Conservation (phyloP, 129 eudicot genomes). For the Tanacetum coccineum region DNA sequence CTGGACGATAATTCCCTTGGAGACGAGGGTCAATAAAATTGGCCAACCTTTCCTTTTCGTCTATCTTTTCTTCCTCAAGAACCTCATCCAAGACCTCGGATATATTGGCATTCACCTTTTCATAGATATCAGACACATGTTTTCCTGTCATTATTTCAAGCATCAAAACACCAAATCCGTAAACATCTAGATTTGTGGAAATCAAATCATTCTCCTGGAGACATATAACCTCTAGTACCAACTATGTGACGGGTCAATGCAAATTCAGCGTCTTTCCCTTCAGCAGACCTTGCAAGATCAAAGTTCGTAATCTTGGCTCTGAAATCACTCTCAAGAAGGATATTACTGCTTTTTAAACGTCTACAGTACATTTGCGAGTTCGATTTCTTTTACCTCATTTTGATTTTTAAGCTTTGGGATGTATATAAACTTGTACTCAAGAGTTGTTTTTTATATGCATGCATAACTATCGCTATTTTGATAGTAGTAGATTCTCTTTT, state of each 20-base stretch:
- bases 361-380: too few species aligned
- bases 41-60: conserved; percentile 29
- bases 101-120: conserved; percentile 41
- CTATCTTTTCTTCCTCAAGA: conserved; percentile 36
- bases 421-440: too few species aligned
- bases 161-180: conserved; percentile 75
- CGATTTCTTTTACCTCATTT: too few species aligned
- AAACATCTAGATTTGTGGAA: conserved; percentile 82
- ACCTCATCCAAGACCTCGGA: conserved; percentile 40
- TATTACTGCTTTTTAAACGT: conserved; percentile 58
- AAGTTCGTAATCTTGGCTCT: conserved; percentile 81
- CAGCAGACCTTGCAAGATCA: conserved; percentile 67
- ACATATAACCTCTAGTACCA: conserved; percentile 85
- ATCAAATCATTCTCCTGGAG: conserved; percentile 74
- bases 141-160: conserved; percentile 79
- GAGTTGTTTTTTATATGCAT: too few species aligned
- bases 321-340: conserved; percentile 64
- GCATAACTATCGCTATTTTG: too few species aligned
- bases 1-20: conserved; percentile 50
- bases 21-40: conserved; percentile 59
- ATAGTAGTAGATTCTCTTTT: too few species aligned
- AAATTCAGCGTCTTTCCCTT: conserved; percentile 53
- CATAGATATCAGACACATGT: conserved; percentile 45
- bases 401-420: too few species aligned
- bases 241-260: conserved; percentile 71